Evolutionary conservation across 805 yeast species (phyloP), one percentile per base, ranked within the genome.

Genomic region (Lachancea sp.): DNA sequence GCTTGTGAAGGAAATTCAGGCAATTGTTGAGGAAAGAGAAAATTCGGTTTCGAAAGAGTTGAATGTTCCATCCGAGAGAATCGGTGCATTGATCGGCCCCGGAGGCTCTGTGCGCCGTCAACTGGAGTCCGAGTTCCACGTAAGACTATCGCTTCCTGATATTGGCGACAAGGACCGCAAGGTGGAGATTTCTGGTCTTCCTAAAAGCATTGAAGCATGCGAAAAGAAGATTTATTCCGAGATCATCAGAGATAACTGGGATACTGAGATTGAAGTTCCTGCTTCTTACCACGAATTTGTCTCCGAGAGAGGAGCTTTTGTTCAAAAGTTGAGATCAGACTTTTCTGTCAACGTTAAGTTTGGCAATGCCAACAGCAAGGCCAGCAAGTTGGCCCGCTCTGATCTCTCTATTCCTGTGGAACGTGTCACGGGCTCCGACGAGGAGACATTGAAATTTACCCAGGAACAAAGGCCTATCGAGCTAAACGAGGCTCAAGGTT

Each of bases 61-160:
- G 46, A 79, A 72, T 13, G 71, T 91, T 55, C 78, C 93, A 34
- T 78, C 79, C 60, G 83, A 79, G 48, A 83, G 82, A 59, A 91
- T 86, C 56, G 77, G 87, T 55, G 72, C 79, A 9, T 59, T 91
- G 42, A 78, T 91, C 63, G 98, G 98, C 33, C 80, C 88, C 32
- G 79, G 80, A 47, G 97, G 98, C 36, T 58, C 78, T 11, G 74
- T 76, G 47, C 86, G 91, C 66, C 82, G 83, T 54, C 70, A 77
- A 10, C 64, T 88, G 51, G 91, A 88, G 68, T 70, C 75, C 13
- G 86, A 83, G 56, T 85, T 74, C 63, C 70, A 72, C 12, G 90
- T 86, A 40, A 60, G 64, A 22, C 64, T 91, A 45, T 71, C 70
- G 38, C 75, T 91, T 58, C 97, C 97, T 51, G 75, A 74, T 58